These are phyloP conservation scores for Salvia sclarea DNA, from an alignment of 305 asterid species.

Conservation along the genomic window DNA sequence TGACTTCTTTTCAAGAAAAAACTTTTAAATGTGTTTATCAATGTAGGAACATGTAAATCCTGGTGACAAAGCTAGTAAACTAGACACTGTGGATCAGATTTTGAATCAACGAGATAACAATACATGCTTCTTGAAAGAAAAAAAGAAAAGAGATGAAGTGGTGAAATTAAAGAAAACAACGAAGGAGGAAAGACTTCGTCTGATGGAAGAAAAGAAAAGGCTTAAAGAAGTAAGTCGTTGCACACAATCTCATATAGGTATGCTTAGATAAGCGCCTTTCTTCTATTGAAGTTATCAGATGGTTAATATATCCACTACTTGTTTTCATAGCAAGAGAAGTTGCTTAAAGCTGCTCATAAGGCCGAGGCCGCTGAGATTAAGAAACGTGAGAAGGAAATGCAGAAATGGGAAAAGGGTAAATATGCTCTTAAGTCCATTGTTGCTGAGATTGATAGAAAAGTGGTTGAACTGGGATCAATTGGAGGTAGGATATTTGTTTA, in stretches of 20 bases:
- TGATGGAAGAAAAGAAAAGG: slow-evolving; percentile 77
- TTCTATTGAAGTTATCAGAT: slow-evolving; percentile 23
- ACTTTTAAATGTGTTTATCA: neutral
- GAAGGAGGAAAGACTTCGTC: slow-evolving; percentile 71
- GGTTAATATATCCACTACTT: slow-evolving; percentile 29
- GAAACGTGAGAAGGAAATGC: slow-evolving; percentile 70
- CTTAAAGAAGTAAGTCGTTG: slow-evolving; percentile 66
- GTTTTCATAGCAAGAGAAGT: slow-evolving; percentile 66
- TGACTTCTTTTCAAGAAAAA: neutral
- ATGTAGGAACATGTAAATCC: slow-evolving; percentile 45
- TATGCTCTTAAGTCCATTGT: slow-evolving; percentile 78
- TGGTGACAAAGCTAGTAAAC: slow-evolving; percentile 39
- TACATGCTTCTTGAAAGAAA: slow-evolving; percentile 38
- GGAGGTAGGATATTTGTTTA: slow-evolving; percentile 58
- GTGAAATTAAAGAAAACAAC: slow-evolving; percentile 43
- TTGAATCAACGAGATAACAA: slow-evolving; percentile 35
- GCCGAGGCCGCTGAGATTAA: slow-evolving; percentile 84
- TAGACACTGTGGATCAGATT: slow-evolving; percentile 35
- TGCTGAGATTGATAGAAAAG: slow-evolving; percentile 81
- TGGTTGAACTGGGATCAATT: slow-evolving; percentile 74
- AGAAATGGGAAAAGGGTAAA: slow-evolving; percentile 91
- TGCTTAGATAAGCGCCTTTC: slow-evolving; percentile 13
- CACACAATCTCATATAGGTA: neutral
- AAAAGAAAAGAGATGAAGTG: slow-evolving; percentile 42
- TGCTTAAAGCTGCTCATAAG: slow-evolving; percentile 77